Evolutionary conservation across 2,329 filamentous ascomycete species (phyloP).

Genomic region (Alternaria sp.): DNA sequence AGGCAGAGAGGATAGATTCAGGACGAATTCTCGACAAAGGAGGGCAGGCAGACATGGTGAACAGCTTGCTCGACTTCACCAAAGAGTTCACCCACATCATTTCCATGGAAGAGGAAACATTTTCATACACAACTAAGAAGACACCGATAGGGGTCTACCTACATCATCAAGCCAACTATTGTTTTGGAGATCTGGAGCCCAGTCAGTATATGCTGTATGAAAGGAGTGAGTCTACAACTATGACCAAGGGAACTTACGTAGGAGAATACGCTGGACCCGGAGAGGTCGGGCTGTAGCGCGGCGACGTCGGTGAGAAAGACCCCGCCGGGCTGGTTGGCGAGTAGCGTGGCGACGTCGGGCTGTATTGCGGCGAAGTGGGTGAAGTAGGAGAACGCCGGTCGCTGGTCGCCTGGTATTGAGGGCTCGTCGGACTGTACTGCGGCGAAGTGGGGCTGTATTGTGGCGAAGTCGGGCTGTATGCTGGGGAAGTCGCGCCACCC

Average conservation of each 20-base stretch:
- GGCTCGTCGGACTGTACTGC: slow-evolving; percentile 75
- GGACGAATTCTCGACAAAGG: slow-evolving; percentile 33
- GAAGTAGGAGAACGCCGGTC: slow-evolving; percentile 62
- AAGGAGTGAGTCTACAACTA: slow-evolving; percentile 34
- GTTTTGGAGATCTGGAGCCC: slow-evolving; percentile 44
- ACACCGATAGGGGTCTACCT: slow-evolving; percentile 4
- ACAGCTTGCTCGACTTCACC: slow-evolving; percentile 27
- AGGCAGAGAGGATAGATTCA: slow-evolving; percentile 2
- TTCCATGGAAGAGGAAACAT: slow-evolving; percentile 27
- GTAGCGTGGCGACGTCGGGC: slow-evolving; percentile 46
- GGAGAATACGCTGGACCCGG: slow-evolving; percentile 53
- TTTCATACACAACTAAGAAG: slow-evolving; percentile 44
- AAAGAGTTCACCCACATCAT: slow-evolving; percentile 35
- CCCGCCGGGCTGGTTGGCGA: slow-evolving; percentile 44
- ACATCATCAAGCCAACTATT: slow-evolving; percentile 33
- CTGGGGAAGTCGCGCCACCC: slow-evolving; percentile 55
- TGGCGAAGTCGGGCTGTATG: slow-evolving; percentile 65
- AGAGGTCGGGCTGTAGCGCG: slow-evolving; percentile 54
- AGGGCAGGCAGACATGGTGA: not conserved
- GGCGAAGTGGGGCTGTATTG: slow-evolving; percentile 68
- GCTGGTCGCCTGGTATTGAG: slow-evolving; percentile 63
- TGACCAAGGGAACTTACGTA: slow-evolving; percentile 53
- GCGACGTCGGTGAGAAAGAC: slow-evolving; percentile 56
- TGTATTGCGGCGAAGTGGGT: slow-evolving; percentile 52
- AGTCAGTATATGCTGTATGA: slow-evolving; percentile 30